Percentiles rank a stretch among this genome's conserved stretches.
Conservation (phyloP, 2,329 filamentous ascomycete species). For the Pyrenophora seminiperda region DNA sequence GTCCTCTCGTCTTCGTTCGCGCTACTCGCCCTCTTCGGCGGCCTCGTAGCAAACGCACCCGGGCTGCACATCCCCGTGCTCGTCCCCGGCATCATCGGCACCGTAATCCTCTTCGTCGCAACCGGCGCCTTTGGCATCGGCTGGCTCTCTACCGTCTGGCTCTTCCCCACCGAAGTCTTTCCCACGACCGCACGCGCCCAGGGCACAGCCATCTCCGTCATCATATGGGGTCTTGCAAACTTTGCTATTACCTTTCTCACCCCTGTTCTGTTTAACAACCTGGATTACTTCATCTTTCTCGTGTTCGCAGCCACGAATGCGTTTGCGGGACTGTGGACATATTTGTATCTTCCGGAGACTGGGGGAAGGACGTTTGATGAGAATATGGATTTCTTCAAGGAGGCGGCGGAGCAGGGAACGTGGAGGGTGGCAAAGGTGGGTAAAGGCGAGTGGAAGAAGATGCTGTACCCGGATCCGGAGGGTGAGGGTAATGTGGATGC, state of each 20-base stretch:
- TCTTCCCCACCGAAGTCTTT: slow-evolving; percentile 65
- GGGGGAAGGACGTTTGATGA: slow-evolving; percentile 65
- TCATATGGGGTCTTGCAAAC: slow-evolving; percentile 63
- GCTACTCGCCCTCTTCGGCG: slow-evolving; percentile 59
- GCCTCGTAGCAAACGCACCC: slow-evolving; percentile 51
- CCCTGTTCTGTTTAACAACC: slow-evolving; percentile 64
- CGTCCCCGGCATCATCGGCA: slow-evolving; percentile 57
- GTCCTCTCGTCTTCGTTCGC: slow-evolving; percentile 57
- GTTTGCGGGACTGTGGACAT: slow-evolving; percentile 62
- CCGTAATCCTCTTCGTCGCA: slow-evolving; percentile 59
- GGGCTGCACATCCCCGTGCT: slow-evolving; percentile 48
- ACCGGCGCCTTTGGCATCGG: slow-evolving; percentile 66
- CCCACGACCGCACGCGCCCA: slow-evolving; percentile 61
- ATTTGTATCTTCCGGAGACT: slow-evolving; percentile 58
- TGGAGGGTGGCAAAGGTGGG: slow-evolving; percentile 62
- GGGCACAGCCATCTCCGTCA: slow-evolving; percentile 60
- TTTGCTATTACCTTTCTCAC: slow-evolving; percentile 63
- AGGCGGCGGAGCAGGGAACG: slow-evolving; percentile 56
- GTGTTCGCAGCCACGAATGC: slow-evolving; percentile 62
- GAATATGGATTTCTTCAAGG: slow-evolving; percentile 63
- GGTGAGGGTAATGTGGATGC: slow-evolving; percentile 47
- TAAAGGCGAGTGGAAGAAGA: slow-evolving; percentile 56
- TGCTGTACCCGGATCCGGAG: slow-evolving; percentile 50
- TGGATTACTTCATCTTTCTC: slow-evolving; percentile 63
- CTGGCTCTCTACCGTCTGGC: slow-evolving; percentile 65